Evolutionary conservation across 2,329 filamentous ascomycete species (phyloP).

Genomic region (Alternaria metachromatica): DNA sequence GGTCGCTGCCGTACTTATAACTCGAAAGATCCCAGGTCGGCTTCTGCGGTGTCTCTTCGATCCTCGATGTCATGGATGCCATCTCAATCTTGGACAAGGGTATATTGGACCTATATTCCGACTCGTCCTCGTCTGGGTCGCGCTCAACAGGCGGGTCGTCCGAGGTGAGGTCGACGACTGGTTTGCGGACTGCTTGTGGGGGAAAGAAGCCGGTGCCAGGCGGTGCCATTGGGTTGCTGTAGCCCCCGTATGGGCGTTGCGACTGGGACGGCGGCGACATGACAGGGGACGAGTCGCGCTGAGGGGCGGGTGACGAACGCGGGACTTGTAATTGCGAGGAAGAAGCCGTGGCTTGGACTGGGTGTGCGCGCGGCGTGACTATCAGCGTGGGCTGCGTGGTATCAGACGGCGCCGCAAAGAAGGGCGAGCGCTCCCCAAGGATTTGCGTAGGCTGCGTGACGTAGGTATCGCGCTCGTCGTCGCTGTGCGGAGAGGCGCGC

Average conservation of each 20-base stretch:
- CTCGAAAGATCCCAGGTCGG: constrained; percentile 34
- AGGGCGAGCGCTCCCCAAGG: constrained; percentile 34
- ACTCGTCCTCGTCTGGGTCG: constrained; percentile 51
- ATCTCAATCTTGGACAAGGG: constrained; percentile 63
- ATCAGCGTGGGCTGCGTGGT: constrained; percentile 68
- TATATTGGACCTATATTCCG: constrained; percentile 60
- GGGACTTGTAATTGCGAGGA: constrained; percentile 74
- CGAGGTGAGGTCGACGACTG: constrained; percentile 48
- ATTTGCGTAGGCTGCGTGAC: constrained; percentile 51
- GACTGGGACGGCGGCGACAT: constrained; percentile 57
- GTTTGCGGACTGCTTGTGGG: constrained; percentile 45
- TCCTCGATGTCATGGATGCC: constrained; percentile 26
- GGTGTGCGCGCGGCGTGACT: constrained; percentile 52
- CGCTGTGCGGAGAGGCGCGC: constrained; percentile 45
- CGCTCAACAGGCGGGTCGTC: constrained; percentile 62
- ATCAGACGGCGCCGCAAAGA: constrained; percentile 34
- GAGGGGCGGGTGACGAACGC: constrained; percentile 77
- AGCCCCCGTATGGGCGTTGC: constrained; percentile 71
- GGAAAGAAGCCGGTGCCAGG: constrained; percentile 73
- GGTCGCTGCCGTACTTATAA: constrained; percentile 30
- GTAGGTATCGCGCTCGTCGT: constrained; percentile 58
- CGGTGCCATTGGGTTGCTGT: constrained; percentile 73
- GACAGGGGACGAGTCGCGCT: constrained; percentile 50
- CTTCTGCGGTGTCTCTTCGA: constrained; percentile 47
- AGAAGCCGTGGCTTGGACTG: constrained; percentile 25